Evolutionary conservation across 306 rosid genomes (phyloP), one percentile per base, ranked within the genome.

Genomic region (Vigna radiata): DNA sequence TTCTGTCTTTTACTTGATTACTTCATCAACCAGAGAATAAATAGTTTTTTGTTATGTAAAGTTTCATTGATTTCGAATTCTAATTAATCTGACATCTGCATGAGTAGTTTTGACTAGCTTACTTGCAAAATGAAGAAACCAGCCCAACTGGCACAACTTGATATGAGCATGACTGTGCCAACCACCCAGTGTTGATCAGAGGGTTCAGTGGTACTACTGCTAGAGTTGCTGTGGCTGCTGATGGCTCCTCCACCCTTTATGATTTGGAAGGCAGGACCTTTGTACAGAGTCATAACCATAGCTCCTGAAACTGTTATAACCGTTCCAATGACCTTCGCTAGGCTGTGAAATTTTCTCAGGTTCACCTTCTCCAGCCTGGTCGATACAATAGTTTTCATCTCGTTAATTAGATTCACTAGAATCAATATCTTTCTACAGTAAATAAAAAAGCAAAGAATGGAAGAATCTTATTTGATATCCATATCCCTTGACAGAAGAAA

Each of bases 121-220:
- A 94, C 98, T 87, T 95, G 99, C 54, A 96, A 56, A 76, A 96
- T 96, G 87, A 96, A 96, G 96, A 92, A 96, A 59, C 94, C 83
- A 9, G 97, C 88, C 99, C 99, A 96, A 33, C 98, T 83, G 33
- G 83, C 76, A 80, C 88, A 86, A 78, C 98, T 92, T 56, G 85
- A 83, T 2, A 96, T 71, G 76, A 96, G 96, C 89, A 82, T 67
- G 12, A 89, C 2, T 10, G 98, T 83, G 55, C 99, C 99, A 23
- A 84, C 27, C 27, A 86, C 41, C 98, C 91, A 93, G 67, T 93
- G 91, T 78, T 91, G 96, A 1, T 79, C 75, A 3, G 88, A 47
- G 9, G 96, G 49, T 23, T 82, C 85, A 3, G 46, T 50, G 71
- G 68, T 31, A 29, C 16, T 50, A 63, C 58, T 44, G 80, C 82